These are phyloP conservation scores for Neonectria faginata DNA, from an alignment of 2,329 filamentous ascomycete genomes.

Conservation along the genomic window DNA sequence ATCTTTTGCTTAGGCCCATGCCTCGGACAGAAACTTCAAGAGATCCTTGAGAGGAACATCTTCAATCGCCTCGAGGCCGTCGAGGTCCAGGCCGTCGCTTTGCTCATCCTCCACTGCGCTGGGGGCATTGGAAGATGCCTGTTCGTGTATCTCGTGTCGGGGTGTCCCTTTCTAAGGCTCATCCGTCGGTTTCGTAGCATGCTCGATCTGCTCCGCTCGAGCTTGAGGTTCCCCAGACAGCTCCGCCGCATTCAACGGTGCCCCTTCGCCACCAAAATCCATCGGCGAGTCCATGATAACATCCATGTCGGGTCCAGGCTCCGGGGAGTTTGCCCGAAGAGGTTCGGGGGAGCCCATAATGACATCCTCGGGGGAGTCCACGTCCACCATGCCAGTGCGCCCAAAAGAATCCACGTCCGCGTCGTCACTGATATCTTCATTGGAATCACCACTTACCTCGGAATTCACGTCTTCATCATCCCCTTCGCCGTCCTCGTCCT, in stretches of 20 bases:
- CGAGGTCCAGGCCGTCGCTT: slow-evolving; percentile 23
- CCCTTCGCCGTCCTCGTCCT: slow-evolving; percentile 93
- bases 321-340: slow-evolving; percentile 40
- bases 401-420: slow-evolving; percentile 44
- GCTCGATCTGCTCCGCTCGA: slow-evolving; percentile 39
- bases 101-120: slow-evolving; percentile 22
- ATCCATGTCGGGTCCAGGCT: slow-evolving; percentile 33
- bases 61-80: slow-evolving; percentile 47
- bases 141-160: slow-evolving; percentile 32
- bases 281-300: slow-evolving; percentile 41
- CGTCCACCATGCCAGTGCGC: slow-evolving; percentile 43
- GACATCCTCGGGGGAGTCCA: slow-evolving; percentile 47
- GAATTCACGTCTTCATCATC: slow-evolving; percentile 80
- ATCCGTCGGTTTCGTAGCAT: slow-evolving; percentile 34
- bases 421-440: slow-evolving; percentile 46
- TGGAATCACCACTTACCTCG: slow-evolving; percentile 68
- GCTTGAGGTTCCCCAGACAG: slow-evolving; percentile 30
- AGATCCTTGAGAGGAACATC: slow-evolving; percentile 46
- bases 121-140: slow-evolving; percentile 25
- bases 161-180: slow-evolving; percentile 37
- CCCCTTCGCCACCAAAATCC: slow-evolving; percentile 33
- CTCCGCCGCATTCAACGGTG: slow-evolving; percentile 17
- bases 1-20: slow-evolving; percentile 39
- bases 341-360: slow-evolving; percentile 50
- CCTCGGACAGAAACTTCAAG: slow-evolving; percentile 40